Evolutionary conservation across 2,329 filamentous ascomycete genomes (phyloP).

Genomic region (Mariannaea elegans): DNA sequence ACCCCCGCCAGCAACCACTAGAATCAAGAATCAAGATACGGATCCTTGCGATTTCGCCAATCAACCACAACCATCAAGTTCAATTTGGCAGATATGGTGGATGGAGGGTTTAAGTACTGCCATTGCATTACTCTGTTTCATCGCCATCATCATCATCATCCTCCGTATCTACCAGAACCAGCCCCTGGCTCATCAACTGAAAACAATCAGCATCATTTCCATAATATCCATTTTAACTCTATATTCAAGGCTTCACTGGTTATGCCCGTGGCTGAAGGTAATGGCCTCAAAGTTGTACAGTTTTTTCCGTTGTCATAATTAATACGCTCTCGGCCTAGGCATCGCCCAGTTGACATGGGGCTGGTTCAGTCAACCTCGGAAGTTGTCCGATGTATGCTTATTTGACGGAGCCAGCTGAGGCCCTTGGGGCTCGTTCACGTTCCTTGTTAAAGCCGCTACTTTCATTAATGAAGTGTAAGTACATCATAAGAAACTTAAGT

Average conservation of each 20-base stretch:
- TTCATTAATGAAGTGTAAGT: background rate
- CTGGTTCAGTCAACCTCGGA: background rate
- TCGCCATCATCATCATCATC: background rate
- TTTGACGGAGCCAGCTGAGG: background rate
- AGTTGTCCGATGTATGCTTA: background rate
- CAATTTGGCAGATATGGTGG: background rate
- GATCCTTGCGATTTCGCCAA: no score
- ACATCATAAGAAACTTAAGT: no score
- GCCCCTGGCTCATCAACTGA: background rate
- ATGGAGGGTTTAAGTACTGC: background rate
- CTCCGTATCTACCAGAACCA: background rate
- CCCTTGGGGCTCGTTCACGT: background rate
- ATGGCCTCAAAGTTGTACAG: background rate
- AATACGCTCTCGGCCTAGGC: background rate
- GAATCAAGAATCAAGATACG: no score
- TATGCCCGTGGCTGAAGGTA: slow-evolving; percentile 1
- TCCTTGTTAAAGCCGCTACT: background rate
- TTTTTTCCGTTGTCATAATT: background rate
- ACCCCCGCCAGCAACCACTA: no score
- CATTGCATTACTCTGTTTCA: background rate
- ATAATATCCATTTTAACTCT: background rate
- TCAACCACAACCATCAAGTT: no score
- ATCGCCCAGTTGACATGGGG: background rate
- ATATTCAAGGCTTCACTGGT: background rate
- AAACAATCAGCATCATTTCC: background rate